A percentile compares a stretch with the other conserved stretches of the same genome.
Evolutionary conservation across 106 monocot species (phyloP).

Genomic region (Dioscorea alata): DNA sequence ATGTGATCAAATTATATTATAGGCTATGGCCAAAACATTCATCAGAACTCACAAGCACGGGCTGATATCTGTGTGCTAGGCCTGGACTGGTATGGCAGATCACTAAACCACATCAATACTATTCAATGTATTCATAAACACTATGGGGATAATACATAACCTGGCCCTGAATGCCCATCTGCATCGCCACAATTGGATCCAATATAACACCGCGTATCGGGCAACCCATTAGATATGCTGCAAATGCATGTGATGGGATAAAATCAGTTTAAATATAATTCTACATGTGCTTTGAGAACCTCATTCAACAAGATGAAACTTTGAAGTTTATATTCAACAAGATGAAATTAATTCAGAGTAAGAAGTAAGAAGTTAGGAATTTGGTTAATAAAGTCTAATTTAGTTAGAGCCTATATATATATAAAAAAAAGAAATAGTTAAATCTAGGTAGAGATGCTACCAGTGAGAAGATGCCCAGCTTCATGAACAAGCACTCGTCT

Average conservation of each 20-base stretch:
- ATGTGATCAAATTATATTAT: no score
- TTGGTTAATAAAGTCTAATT: neutral
- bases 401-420: neutral
- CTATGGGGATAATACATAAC: conserved; percentile 7
- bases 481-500: conserved; percentile 91
- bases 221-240: conserved; percentile 96
- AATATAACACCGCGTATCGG: conserved; percentile 93
- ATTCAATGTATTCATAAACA: no score
- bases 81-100: no score
- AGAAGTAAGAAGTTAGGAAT: no score
- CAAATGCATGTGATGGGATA: conserved; percentile 4
- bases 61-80: no score
- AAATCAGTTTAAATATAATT: neutral
- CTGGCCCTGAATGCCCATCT: conserved; percentile 96
- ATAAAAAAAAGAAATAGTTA: neutral
- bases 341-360: neutral
- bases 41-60: no score
- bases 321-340: neutral
- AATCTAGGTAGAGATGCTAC: conserved; percentile 22
- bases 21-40: no score
- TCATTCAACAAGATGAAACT: neutral
- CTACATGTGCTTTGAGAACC: no score
- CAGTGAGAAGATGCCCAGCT: conserved; percentile 90
- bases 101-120: no score
- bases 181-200: conserved; percentile 91